Evolutionary conservation across 78 protist species (phyloP), one percentile per base, ranked within the genome.

Genomic region (Polysphondylium violaceum): DNA sequence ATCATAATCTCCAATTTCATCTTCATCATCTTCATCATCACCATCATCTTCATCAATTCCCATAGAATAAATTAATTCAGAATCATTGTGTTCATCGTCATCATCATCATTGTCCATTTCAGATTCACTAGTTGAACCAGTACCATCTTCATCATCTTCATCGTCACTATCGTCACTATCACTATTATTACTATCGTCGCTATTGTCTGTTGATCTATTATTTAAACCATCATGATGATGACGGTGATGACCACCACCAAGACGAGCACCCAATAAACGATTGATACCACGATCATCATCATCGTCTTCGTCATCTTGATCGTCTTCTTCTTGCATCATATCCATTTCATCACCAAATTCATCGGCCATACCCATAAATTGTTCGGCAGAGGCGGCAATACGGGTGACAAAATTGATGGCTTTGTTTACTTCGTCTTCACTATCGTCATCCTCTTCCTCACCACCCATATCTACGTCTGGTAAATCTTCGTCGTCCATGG

Each of bases 401-500:
- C 63, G 60, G 58, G 67, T 83, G 21, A 83, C 29, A 47, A 40
- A 83, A 55, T 67, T 58, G 19, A 83, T 67, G 2, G 91, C 91
- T 23, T 59, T 69, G 21, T 35, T 35, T 9, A 83, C 91, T 44
- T 83, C 86, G 61, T 87, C 86, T 1, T 87, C 88, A 8, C 43
- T 40, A 40, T 83, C 90, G n/a, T 87, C 93, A 1, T 87, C 93
- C n/a, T 61, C 93, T 33, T 87, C 93, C 1, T 35, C 79, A 9
- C 51, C 38, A 3, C 69, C 85, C 86, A 87, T 72, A 35, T 87
- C 93, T 16, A 65, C 81, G 29, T 74, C 92, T 16, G 44, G 71
- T 12, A 74, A 29, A 33, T 72, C 93, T n/a, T 68, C 76, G 23
- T 75, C 93, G 60, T 65, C 79, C 74, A 47, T 50, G 29, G 72